These are phyloP conservation scores for Barbarea vulgaris DNA, from an alignment of 345 rosid genomes.

Conservation along the genomic window DNA sequence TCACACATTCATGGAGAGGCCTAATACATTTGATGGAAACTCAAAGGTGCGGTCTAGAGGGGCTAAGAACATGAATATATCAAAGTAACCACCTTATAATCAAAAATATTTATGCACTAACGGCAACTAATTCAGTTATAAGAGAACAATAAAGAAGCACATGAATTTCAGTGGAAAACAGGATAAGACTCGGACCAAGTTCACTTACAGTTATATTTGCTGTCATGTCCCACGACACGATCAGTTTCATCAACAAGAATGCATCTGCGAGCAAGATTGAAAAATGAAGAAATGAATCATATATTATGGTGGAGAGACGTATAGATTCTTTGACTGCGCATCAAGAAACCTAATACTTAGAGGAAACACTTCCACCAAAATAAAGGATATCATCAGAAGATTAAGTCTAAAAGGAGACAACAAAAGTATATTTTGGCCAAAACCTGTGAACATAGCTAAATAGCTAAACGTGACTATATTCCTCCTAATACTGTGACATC, in stretches of 20 bases:
- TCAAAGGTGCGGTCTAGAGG: background rate
- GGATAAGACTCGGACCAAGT: background rate
- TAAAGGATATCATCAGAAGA: background rate
- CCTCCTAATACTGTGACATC: background rate
- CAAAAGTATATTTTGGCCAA: background rate
- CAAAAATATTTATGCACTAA: background rate
- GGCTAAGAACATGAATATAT: background rate
- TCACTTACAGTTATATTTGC: conserved; percentile 85
- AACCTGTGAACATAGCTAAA: conserved; percentile 5
- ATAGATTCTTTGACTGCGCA: background rate
- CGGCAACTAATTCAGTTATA: background rate
- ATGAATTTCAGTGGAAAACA: background rate
- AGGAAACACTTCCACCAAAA: conserved; percentile 1
- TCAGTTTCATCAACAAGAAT: conserved; percentile 93
- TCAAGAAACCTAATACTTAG: background rate
- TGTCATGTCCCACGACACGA: conserved; percentile 80
- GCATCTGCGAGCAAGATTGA: conserved; percentile 63
- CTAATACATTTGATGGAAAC: background rate
- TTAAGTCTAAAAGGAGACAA: background rate
- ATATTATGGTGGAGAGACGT: background rate
- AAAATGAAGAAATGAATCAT: conserved; percentile 10
- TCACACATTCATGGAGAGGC: background rate
- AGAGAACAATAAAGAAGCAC: background rate
- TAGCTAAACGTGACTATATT: conserved; percentile 13
- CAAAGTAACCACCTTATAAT: background rate